Evolutionary conservation across 169 alveolate species (phyloP), one percentile per base, ranked within the genome.

Genomic region (Plasmodium fragile): DNA sequence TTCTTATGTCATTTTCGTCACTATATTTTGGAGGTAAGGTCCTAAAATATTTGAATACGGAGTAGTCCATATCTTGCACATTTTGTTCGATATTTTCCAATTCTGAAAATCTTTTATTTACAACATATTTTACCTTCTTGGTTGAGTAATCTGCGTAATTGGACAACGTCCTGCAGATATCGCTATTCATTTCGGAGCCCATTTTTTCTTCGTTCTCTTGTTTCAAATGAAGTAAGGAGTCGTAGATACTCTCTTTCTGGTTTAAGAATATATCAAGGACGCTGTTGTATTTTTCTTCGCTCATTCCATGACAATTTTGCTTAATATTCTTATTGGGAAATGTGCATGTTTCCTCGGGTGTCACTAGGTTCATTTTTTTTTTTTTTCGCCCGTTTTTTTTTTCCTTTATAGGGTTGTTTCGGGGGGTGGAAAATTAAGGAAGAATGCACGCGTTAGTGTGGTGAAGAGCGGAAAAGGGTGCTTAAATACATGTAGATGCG

Each of bases 1-100:
- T 89, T 89, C 94, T 77, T 41, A 89, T 78, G 43, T 89, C 94
- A 89, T 89, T 89, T 32, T 89, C 94, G 72, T 89, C 82, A 78
- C 94, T 89, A 49, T 89, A 89, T 52, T 89, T 89, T 28, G 94
- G 91, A 13, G 94, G 94, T 69, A 89, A 89, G 8, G 94, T 89
- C 25, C 94, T 77, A 59, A 89, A 89, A 78, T 89, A 59, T 72
- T 79, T 89, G 70, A 89, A 79, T 55, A 55, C 18, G 30, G 90
- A 53, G 70, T 79, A 89, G 72, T 89, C 94, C 30, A 89, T 89
- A 80, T 89, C 94, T 78, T 89, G 91, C 39, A 89, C 71, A 89
- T 89, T 89, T 80, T 77, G 32, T 80, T 89, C 91, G 36, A 79
- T 89, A 55, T 89, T 77, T 79, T 89, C 94, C 43, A 79, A 34